Conservation (phyloP, 2,329 filamentous ascomycete species). For the Venturia aucupariae region DNA sequence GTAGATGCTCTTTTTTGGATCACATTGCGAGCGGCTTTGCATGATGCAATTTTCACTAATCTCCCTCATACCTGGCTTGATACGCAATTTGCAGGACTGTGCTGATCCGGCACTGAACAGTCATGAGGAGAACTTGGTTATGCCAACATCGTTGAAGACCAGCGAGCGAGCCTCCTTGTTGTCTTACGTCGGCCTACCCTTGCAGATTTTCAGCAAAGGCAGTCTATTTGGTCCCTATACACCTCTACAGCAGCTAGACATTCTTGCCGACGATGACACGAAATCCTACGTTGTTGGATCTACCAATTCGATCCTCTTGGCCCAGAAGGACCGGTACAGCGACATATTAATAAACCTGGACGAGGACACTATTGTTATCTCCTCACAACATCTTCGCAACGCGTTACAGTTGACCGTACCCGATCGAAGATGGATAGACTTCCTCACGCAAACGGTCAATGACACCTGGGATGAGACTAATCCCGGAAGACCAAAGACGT, state of each 20-base stretch:
- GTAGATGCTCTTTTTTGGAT: constrained; percentile 96
- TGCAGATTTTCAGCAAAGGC: constrained; percentile 94
- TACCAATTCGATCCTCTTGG: constrained; percentile 86
- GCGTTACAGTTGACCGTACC: constrained; percentile 74
- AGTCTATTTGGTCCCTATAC: constrained; percentile 96
- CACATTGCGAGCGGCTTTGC: constrained; percentile 89
- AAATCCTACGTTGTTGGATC: constrained; percentile 97
- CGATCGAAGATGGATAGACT: constrained; percentile 94
- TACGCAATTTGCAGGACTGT: constrained; percentile 86
- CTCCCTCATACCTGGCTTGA: constrained; percentile 85
- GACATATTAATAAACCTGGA: constrained; percentile 96
- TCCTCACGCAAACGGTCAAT: constrained; percentile 82
- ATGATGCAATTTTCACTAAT: constrained; percentile 98
- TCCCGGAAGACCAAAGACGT: constrained; percentile 79
- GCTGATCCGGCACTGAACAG: constrained; percentile 86
- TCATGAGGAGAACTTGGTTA: constrained; percentile 65
- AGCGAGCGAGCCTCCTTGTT: constrained; percentile 86
- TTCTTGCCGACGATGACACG: constrained; percentile 85
- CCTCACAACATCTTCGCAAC: constrained; percentile 64
- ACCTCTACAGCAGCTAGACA: constrained; percentile 86
- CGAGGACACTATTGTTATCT: constrained; percentile 75
- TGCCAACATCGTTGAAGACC: constrained; percentile 77
- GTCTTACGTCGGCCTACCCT: constrained; percentile 85
- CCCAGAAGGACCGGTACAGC: constrained; percentile 92
- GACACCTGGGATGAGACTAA: constrained; percentile 95